Base-by-base conservation (phyloP, 345 rosid genomes). In the Syzygium aromaticum region DNA sequence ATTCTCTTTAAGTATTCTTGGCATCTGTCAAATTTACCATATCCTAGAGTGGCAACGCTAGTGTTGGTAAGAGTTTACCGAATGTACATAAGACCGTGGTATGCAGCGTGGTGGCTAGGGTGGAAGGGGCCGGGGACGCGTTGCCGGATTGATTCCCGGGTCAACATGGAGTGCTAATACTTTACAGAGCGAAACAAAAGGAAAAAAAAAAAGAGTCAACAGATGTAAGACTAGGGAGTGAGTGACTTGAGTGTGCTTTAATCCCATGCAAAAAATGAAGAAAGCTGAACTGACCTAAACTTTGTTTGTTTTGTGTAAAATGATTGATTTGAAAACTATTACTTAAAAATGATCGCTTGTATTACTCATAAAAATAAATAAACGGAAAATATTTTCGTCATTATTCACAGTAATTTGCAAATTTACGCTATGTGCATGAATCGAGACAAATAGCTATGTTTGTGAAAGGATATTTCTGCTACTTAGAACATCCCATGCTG, bases 261-360 rank as follows among this genome's bases (percentile, higher is more conserved):
- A 73, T 19, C 14, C 80, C 25, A 8, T 1, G 1, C 33, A 6
- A 73, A 73, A 73, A 13, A 33, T 33, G 7, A 33, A 61, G 73
- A 61, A 61, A 61, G 19, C 19, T 61, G 15, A 4, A 61, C 0
- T 61, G 9, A n/a, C 15, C 14, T 61, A n/a, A 4, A 15, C 23
- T 73, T 9, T 0, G 0, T 38, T 73, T 19, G 14, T 73, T 38
- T 73, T 0, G 15, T 0, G 0, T 21, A 33, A 67, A 73, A 19
- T 0, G 1, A 73, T 33, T 73, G 19, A 38, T 38, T 38, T 33
- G 1, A 30, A 67, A 33, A 8, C 3, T 33, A 30, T 17, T 73
- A 7, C 0, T 40, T 19, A 5, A 30, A 67, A 33, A 19, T 0
- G 3, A 73, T 73, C 10, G 27, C 11, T 73, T 38, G 6, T 38